A percentile compares a stretch with the other conserved stretches of the same genome.
Conservation (phyloP, 2,329 filamentous ascomycete species). For the Hypomyces perniciosus region DNA sequence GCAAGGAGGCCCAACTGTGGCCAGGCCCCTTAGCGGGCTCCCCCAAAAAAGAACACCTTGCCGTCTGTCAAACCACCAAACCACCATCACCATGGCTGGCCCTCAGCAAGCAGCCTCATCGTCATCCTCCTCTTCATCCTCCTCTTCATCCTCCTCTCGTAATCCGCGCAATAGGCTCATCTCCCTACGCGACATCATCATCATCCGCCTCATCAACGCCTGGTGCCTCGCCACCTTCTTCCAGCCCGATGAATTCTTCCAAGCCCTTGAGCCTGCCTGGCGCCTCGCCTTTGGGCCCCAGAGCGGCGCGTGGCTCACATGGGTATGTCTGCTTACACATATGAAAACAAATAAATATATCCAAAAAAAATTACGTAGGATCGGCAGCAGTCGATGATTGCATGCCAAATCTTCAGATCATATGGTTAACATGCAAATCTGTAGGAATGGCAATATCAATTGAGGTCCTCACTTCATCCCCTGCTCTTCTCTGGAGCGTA, state of each 20-base stretch:
- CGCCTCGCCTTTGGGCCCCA: slow-evolving; percentile 69
- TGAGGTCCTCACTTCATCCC: slow-evolving; percentile 91
- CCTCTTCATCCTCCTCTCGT: background rate
- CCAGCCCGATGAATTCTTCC: slow-evolving; percentile 97
- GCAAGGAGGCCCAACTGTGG: too few species aligned
- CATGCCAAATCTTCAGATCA: background rate
- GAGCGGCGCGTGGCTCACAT: slow-evolving; percentile 88
- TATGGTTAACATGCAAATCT: slow-evolving; percentile 12
- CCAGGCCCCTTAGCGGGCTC: too few species aligned
- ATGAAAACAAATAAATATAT: background rate
- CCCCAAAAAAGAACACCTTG: too few species aligned
- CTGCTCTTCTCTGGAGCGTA: slow-evolving; percentile 76
- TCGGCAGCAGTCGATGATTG: too few species aligned
- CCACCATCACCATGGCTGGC: slow-evolving; percentile 7
- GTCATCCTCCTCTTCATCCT: background rate
- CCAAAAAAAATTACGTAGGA: too few species aligned
- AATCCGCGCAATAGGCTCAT: slow-evolving; percentile 8
- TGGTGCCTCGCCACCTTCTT: slow-evolving; percentile 82
- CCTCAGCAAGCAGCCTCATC: slow-evolving; percentile 6
- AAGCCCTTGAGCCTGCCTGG: slow-evolving; percentile 94
- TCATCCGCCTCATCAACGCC: slow-evolving; percentile 74
- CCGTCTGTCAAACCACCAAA: background rate
- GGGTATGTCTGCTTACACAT: slow-evolving; percentile 55
- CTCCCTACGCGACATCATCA: slow-evolving; percentile 33
- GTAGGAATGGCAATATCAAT: slow-evolving; percentile 86